Evolutionary conservation across 345 rosid genomes (phyloP).

Genomic region (Sonneratia caseolaris): DNA sequence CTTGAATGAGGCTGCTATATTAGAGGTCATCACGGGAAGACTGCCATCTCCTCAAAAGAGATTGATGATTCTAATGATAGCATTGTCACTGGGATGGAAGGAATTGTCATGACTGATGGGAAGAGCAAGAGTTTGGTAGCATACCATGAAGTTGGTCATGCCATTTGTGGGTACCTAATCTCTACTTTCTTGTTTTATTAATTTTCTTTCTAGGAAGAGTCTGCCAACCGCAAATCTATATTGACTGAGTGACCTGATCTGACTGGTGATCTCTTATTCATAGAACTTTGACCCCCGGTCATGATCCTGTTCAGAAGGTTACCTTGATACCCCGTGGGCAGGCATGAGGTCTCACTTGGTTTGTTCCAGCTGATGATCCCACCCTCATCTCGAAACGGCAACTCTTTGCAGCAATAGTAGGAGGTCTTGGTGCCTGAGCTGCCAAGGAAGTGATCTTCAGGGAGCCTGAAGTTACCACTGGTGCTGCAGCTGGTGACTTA

Average conservation of each 20-base stretch:
- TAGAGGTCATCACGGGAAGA: constrained; percentile 78
- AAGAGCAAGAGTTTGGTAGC: constrained; percentile 96
- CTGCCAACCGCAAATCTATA: not conserved
- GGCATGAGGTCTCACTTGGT: constrained; percentile 97
- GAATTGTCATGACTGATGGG: constrained; percentile 94
- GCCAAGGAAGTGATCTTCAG: constrained; percentile 94
- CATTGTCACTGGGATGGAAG: constrained; percentile 99
- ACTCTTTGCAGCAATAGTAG: constrained; percentile 95
- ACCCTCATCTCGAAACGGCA: constrained; percentile 91
- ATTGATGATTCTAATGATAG: constrained; percentile 94
- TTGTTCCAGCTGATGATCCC: constrained; percentile 89
- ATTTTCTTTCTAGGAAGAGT: not conserved
- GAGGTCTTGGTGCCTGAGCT: constrained; percentile 96
- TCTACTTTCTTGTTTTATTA: not conserved
- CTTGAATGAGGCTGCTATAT: constrained; percentile 89
- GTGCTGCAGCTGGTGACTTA: constrained; percentile 86
- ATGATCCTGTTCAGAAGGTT: constrained; percentile 88
- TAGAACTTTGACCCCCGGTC: constrained; percentile 95
- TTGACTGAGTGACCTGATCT: not conserved
- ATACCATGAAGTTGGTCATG: constrained; percentile 97
- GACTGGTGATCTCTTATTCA: constrained; percentile 6
- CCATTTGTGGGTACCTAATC: constrained; percentile 77
- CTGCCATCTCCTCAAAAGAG: constrained; percentile 80
- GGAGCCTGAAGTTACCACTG: constrained; percentile 94
- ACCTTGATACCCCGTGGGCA: constrained; percentile 90